phyloP scores from a whole-genome alignment of 345 rosid genomes.

The Abelmoschus esculentus region DNA sequence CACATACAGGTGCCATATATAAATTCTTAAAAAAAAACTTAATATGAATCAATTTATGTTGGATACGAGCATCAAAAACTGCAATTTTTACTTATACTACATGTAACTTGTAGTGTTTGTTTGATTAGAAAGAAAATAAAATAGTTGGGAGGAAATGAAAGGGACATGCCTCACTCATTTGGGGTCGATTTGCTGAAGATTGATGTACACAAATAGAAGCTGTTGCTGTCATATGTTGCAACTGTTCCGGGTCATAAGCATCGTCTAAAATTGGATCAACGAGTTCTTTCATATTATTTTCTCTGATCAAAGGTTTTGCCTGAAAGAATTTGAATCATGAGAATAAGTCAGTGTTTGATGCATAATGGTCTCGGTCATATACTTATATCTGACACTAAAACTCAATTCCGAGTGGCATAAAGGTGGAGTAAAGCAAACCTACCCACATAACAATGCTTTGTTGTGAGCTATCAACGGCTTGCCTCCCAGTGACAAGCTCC shows the following conservation, averaged over 20 bases:
- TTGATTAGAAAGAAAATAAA: neutral
- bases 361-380: neutral
- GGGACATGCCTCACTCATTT: slow-evolving; percentile 59
- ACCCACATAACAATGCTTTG: slow-evolving; percentile 94
- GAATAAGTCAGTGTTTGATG: neutral
- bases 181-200: slow-evolving; percentile 55
- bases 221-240: slow-evolving; percentile 35
- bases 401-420: neutral
- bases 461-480: slow-evolving; percentile 71
- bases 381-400: neutral
- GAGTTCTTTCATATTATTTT: slow-evolving; percentile 40
- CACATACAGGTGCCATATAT: neutral
- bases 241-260: slow-evolving; percentile 40
- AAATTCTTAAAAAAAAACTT: neutral
- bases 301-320: slow-evolving; percentile 68
- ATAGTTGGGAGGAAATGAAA: neutral
- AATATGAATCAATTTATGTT: neutral
- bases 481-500: slow-evolving; percentile 79
- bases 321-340: slow-evolving; percentile 8
- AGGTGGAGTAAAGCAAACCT: slow-evolving; percentile 21
- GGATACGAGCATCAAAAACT: too few species aligned
- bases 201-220: slow-evolving; percentile 62
- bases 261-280: slow-evolving; percentile 57
- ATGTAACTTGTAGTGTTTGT: neutral
- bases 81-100: neutral